Evolutionary conservation across 2,329 filamentous ascomycete genomes (phyloP), one percentile per base, ranked within the genome.

Genomic region (Neofusicoccum cordaticola): DNA sequence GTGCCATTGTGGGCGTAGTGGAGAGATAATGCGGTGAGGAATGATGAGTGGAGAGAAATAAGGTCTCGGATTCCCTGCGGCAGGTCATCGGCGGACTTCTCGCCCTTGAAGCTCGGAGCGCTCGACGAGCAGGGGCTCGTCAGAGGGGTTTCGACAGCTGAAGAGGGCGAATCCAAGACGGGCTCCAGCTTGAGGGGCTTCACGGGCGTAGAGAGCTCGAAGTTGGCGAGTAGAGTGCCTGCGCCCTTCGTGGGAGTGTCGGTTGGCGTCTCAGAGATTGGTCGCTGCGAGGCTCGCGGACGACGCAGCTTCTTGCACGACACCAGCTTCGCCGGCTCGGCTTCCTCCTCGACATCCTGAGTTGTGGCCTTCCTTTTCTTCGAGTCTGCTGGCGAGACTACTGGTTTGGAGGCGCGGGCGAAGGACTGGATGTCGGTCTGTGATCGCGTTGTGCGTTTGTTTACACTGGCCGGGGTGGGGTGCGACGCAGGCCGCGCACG

Each of bases 1-100:
- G 77, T 78, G 52, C 79, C 80, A 65, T 83, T 81, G 69, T 84
- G 82, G 19, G 82, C 79, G 67, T 80, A 82, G 68, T 83, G 80
- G 34, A 84, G 72, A 5, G 80, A 79, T 12, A 83, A 73, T n/a
- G 82, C 79, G 15, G 78, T 79, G 17, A 84, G 76, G 67, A 84
- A 82, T 41, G 81, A 79, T 8, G 76, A 75, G 68, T 83, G 79
- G 7, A 84, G 74, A n/a, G 72, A 69, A 56, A 78, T 74, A 47
- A 82, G 74, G 57, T 80, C 78, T 64, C 78, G 72, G 8, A 83
- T 72, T 66, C 79, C 78, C 42, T 69, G 66, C 4, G 81, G 81
- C 56, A 82, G 72, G 13, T 69, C 64, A 13, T 60, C 56, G 37
- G 45, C 47, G 67, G 31, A 39, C 64, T 65, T 62, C 41, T 45